phyloP scores from a whole-genome alignment of 2,329 filamentous ascomycete species.

The Podosphaera xanthii region DNA sequence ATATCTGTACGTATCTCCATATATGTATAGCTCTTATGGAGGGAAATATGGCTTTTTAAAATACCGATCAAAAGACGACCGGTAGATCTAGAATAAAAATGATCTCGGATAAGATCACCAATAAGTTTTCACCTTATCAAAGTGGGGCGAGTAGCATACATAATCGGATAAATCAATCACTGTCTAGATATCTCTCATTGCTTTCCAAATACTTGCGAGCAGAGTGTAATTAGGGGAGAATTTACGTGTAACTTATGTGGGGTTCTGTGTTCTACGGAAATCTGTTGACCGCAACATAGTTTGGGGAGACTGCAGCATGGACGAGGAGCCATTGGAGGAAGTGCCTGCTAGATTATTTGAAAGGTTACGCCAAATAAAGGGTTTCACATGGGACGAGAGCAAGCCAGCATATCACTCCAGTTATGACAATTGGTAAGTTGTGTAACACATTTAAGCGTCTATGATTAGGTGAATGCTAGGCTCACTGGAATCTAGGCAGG shows the following conservation, averaged over 20 bases:
- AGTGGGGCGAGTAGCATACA: neutral
- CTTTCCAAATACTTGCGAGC: neutral
- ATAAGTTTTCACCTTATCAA: neutral
- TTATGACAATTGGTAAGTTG: conserved; percentile 63
- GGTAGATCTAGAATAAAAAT: neutral
- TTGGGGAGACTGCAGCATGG: conserved; percentile 1
- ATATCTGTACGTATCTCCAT: no score
- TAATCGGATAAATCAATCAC: neutral
- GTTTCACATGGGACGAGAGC: conserved; percentile 58
- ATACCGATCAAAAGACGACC: no score
- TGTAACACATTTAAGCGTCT: neutral
- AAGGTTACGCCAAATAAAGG: conserved; percentile 47
- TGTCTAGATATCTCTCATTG: neutral
- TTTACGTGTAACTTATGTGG: neutral
- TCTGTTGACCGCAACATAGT: neutral
- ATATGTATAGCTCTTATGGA: no score
- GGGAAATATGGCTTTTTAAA: no score
- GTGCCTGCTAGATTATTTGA: conserved; percentile 33
- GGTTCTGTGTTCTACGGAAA: neutral
- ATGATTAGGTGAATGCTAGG: neutral
- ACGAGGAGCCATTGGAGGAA: conserved; percentile 22
- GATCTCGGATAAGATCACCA: neutral
- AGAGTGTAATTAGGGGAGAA: neutral
- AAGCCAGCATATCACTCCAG: conserved; percentile 35
- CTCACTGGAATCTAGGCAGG: conserved; percentile 26